Evolutionary conservation across 257 asterid species (phyloP).

Genomic region (Scutellaria minor): DNA sequence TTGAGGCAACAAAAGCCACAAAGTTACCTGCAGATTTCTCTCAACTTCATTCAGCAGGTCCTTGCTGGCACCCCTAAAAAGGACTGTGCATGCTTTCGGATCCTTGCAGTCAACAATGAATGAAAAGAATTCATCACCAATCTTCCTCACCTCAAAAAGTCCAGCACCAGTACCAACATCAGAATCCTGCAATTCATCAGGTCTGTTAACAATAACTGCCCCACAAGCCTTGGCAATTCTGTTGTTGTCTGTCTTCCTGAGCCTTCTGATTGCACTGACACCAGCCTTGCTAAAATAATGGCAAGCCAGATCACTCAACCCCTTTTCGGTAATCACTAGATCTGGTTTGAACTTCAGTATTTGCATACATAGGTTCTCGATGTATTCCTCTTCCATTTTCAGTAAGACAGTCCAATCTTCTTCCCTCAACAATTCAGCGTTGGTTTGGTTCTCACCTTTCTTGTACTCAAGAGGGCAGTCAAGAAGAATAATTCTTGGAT

Average conservation of each 20-base stretch:
- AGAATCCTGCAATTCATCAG: constrained; percentile 97
- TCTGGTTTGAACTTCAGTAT: constrained; percentile 87
- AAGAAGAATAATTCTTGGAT: constrained; percentile 92
- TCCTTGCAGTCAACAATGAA: constrained; percentile 88
- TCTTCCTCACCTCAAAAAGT: constrained; percentile 88
- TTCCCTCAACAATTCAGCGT: constrained; percentile 87
- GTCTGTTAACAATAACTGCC: constrained; percentile 90
- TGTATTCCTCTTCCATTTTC: constrained; percentile 96
- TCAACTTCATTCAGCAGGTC: constrained; percentile 97
- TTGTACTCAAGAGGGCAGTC: constrained; percentile 96
- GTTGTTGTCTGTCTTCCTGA: constrained; percentile 86
- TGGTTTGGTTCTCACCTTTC: constrained; percentile 98
- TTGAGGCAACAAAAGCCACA: constrained; percentile 12
- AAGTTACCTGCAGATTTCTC: constrained; percentile 85
- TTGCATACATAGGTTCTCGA: constrained; percentile 74
- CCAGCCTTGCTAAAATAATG: constrained; percentile 93
- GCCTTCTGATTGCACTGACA: constrained; percentile 94
- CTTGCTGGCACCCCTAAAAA: constrained; percentile 96
- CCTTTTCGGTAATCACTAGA: constrained; percentile 87
- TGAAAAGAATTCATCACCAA: constrained; percentile 90
- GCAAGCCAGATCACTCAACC: constrained; percentile 91
- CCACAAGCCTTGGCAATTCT: constrained; percentile 98
- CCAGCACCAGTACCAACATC: constrained; percentile 98
- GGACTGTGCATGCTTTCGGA: constrained; percentile 94
- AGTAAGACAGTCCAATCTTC: constrained; percentile 93